These are phyloP conservation scores for Helotiales sp. DNA, from an alignment of 2,329 filamentous ascomycete species.

Conservation along the genomic window DNA sequence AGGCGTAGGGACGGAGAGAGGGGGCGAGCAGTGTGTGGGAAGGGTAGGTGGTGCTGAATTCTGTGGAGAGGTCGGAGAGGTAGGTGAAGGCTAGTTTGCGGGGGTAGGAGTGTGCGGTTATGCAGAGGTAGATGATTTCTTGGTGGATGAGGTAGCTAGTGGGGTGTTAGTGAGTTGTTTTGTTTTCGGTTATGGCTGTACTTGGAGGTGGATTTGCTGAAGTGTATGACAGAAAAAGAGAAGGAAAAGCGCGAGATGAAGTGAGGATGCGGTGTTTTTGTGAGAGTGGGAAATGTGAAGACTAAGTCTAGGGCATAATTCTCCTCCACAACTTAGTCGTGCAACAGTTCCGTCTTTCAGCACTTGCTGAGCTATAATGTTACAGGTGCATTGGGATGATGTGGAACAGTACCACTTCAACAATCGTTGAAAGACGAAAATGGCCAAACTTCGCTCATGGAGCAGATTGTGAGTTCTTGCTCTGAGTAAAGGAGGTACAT, in stretches of 20 bases:
- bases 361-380: background rate
- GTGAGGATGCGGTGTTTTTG: background rate
- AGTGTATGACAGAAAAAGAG: background rate
- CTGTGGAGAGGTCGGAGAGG: conserved; percentile 86
- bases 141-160: conserved; percentile 81
- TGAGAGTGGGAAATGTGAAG: background rate
- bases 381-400: background rate
- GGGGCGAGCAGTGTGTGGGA: conserved; percentile 74
- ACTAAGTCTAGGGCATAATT: background rate
- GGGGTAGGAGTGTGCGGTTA: conserved; percentile 91
- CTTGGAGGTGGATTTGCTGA: background rate
- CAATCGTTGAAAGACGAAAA: background rate
- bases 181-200: background rate
- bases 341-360: background rate
- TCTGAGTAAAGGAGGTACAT: too few relatives aligned
- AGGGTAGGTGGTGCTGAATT: conserved; percentile 89
- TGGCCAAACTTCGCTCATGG: background rate
- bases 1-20: conserved; percentile 86
- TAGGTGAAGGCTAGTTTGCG: conserved; percentile 99
- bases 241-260: background rate
- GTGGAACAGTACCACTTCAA: background rate
- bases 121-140: conserved; percentile 88
- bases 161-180: conserved; percentile 7
- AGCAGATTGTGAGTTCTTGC: background rate
- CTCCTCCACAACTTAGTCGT: background rate